Evolutionary conservation across 495 filamentous ascomycete species (phyloP).

Genomic region (Lasiosphaeria hispida): DNA sequence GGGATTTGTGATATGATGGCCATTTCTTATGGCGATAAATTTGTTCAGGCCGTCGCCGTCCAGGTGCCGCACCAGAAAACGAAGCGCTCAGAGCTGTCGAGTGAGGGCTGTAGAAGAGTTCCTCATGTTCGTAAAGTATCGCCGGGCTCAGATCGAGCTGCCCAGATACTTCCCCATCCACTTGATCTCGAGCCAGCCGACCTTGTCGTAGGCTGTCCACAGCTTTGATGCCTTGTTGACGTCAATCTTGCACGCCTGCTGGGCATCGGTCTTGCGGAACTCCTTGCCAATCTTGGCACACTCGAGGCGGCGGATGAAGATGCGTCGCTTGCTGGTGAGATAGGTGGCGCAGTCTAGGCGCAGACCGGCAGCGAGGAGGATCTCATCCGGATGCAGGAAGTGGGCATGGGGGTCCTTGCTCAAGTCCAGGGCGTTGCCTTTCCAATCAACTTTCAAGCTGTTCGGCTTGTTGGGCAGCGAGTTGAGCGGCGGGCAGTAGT

Average conservation of each 20-base stretch:
- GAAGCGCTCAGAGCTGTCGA: too few relatives aligned
- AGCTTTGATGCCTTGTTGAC: slow-evolving; percentile 98
- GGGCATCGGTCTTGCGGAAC: slow-evolving; percentile 96
- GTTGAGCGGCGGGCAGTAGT: slow-evolving; percentile 71
- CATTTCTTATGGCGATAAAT: too few relatives aligned
- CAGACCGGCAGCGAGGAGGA: slow-evolving; percentile 73
- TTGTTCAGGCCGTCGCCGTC: not conserved
- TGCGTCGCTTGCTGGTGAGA: slow-evolving; percentile 89
- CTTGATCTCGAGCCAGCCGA: slow-evolving; percentile 77
- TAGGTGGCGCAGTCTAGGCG: slow-evolving; percentile 89
- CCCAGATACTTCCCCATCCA: slow-evolving; percentile 55
- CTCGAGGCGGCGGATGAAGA: slow-evolving; percentile 76
- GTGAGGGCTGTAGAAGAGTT: too few relatives aligned
- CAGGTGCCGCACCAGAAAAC: not conserved
- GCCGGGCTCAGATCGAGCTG: slow-evolving; percentile 2
- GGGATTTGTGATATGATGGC: too few relatives aligned
- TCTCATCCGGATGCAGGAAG: slow-evolving; percentile 76
- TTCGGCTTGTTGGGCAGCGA: slow-evolving; percentile 60
- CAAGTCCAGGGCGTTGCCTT: slow-evolving; percentile 76
- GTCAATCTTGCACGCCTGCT: slow-evolving; percentile 96
- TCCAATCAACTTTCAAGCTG: slow-evolving; percentile 84
- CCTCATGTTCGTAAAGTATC: too few relatives aligned
- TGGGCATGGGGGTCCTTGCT: slow-evolving; percentile 72
- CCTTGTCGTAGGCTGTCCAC: slow-evolving; percentile 86
- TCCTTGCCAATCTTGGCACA: slow-evolving; percentile 71